Evolutionary conservation across 1,139 yeast species (phyloP).

Genomic region (Sugiyamaella japonica): DNA sequence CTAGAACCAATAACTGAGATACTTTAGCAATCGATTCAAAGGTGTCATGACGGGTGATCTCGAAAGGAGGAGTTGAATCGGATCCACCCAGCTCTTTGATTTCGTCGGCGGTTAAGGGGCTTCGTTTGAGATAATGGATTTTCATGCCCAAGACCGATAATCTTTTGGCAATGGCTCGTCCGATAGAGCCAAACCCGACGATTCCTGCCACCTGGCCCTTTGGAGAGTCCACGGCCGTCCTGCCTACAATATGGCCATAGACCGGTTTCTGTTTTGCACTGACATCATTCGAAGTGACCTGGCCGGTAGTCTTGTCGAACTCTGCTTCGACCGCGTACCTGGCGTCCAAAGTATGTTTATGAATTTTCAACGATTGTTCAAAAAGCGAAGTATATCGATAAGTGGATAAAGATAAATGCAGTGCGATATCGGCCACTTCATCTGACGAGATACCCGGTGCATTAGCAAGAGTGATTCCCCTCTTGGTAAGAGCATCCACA

Average conservation of each 20-base stretch:
- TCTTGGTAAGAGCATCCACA: slow-evolving; percentile 42
- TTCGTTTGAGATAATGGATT: slow-evolving; percentile 55
- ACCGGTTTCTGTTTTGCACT: slow-evolving; percentile 5
- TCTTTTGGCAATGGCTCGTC: slow-evolving; percentile 60
- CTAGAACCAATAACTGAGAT: slow-evolving; percentile 62
- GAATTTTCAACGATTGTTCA: slow-evolving; percentile 45
- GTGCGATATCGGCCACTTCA: slow-evolving; percentile 76
- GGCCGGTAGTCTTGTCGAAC: slow-evolving; percentile 32
- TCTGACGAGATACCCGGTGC: slow-evolving; percentile 54
- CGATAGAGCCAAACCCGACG: slow-evolving; percentile 80
- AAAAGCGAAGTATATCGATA: slow-evolving; percentile 61
- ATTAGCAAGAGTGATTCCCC: slow-evolving; percentile 58
- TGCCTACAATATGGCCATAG: slow-evolving; percentile 26
- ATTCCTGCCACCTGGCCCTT: slow-evolving; percentile 61
- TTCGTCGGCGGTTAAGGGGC: slow-evolving; percentile 12
- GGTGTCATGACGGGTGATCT: slow-evolving; percentile 43
- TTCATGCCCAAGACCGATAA: slow-evolving; percentile 64
- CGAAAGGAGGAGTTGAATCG: slow-evolving; percentile 1
- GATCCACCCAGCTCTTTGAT: slow-evolving; percentile 5
- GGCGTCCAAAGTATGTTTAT: slow-evolving; percentile 46
- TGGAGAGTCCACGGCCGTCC: slow-evolving; percentile 40
- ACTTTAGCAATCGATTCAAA: slow-evolving; percentile 43
- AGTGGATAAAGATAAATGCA: slow-evolving; percentile 58
- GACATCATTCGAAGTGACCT: slow-evolving; percentile 41
- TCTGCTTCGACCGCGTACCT: slow-evolving; percentile 37